Base-by-base conservation (phyloP, 352 stramenopile genomes). In the Phytophthora ohioensis region DNA sequence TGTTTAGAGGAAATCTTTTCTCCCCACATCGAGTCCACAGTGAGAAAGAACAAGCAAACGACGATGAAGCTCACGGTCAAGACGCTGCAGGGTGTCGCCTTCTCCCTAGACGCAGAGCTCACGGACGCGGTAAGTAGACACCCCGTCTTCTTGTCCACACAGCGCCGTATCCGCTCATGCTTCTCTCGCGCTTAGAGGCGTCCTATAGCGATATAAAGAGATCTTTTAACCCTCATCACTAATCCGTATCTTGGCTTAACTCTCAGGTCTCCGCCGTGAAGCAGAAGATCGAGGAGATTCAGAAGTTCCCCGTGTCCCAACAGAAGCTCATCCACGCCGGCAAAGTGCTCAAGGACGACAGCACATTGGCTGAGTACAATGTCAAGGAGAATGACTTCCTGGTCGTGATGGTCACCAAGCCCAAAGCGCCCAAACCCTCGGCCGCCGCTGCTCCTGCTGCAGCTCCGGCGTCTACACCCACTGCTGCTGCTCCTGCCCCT, bases 381-480 rank as follows among this genome's bases (percentile, higher is more conserved):
- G 74, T 97, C 45, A 94, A 94, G 76, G 89, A 95, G 67, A 94
- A 92, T 61, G 88, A 94, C 66, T 96, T 96, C 66, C 73, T 96
- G 21, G 89, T 96, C 43, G 88, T 93, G 41, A 93, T 97, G 85
- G 87, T 95, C 52, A 93, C 89, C 52, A 97, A 97, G 80, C 87
- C 88, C 15, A 95, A 95, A 73, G 78, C 78, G 5, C 21, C 82
- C 39, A 80, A 80, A 36, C 84, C 85, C 49, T 69, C 84, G 2
- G 64, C 79, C 17, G 62, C 83, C 13, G 57, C 80, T 10, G 54
- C 83, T 21, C 63, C 84, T 3, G 48, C 80, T 32, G 30, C 80
- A 71, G 30, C 79, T 3, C 57, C 80, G 27, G 56, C 80, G 41
- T 71, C 82, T 30, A 63, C 78, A n/a, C 62, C 72, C 32, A 39